Evolutionary conservation across 2,329 filamentous ascomycete species (phyloP).

Genomic region (Epichloe typhina): DNA sequence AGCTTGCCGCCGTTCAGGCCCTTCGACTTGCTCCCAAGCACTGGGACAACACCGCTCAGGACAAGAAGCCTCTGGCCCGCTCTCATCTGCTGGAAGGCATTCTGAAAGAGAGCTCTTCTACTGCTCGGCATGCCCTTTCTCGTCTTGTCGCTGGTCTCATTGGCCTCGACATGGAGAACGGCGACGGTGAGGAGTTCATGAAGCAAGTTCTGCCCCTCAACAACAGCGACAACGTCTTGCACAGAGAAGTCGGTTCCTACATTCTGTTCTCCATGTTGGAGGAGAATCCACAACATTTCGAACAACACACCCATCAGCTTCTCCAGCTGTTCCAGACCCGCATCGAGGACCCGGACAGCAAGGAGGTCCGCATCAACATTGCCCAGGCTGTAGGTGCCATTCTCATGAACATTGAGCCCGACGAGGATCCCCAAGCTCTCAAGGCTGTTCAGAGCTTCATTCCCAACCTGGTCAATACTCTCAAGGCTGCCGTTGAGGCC

Average conservation of each 20-base stretch:
- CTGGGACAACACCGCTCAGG: slow-evolving; percentile 61
- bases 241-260: slow-evolving; percentile 84
- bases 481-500: slow-evolving; percentile 70
- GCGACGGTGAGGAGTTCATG: slow-evolving; percentile 74
- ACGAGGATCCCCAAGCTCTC: slow-evolving; percentile 66
- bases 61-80: slow-evolving; percentile 69
- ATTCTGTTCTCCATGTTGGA: slow-evolving; percentile 89
- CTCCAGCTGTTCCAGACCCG: slow-evolving; percentile 76
- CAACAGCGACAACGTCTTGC: slow-evolving; percentile 57
- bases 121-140: slow-evolving; percentile 75
- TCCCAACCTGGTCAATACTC: slow-evolving; percentile 76
- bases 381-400: slow-evolving; percentile 81
- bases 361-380: slow-evolving; percentile 89
- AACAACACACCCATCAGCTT: slow-evolving; percentile 65
- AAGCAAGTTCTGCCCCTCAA: slow-evolving; percentile 68
- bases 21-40: slow-evolving; percentile 72
- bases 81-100: slow-evolving; percentile 74
- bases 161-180: slow-evolving; percentile 58
- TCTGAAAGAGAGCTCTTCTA: slow-evolving; percentile 61
- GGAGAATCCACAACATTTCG: slow-evolving; percentile 71
- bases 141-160: slow-evolving; percentile 82
- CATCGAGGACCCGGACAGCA: slow-evolving; percentile 79
- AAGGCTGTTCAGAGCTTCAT: slow-evolving; percentile 67
- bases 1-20: slow-evolving; percentile 84
- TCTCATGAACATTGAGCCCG: slow-evolving; percentile 74